Base-by-base conservation (phyloP, 208 protist species). In the Acanthamoeba triangularis region DNA sequence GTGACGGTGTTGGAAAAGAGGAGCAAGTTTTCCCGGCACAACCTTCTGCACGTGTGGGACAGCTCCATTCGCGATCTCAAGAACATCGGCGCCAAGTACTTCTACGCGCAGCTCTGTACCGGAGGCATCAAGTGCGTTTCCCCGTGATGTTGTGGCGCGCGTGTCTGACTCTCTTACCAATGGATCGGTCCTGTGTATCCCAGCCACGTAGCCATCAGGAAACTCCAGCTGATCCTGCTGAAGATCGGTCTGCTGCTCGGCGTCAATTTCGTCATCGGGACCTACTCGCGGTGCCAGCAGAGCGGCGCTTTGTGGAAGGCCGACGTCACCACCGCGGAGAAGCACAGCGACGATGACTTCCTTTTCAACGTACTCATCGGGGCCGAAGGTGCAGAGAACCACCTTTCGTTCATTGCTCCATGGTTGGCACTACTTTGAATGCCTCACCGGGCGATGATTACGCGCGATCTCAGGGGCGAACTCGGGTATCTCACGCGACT, bases 41-140 rank as follows among this genome's bases (percentile, higher is more conserved):
- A 94, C 69, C 52, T 94, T 8, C 37, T 94, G 16, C 90, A 94
- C 33, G 80, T 94, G 8, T 94, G 90, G 82, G 56, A n/a, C n/a
- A n/a, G 13, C 16, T 67, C 90, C 23, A 94, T 84, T 25, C 61
- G 90, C 8, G 90, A 94, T 49, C 90, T 94, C 33, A 5, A 28
- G 13, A 94, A 94, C 90, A 94, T 94, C 47, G 90, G 90, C 14
- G 69, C 90, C 23, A 94, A 94, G 47, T 94, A 49, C 25, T 28
- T 94, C 47, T 94, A 85, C 69, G 67, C 90, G 2, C 44, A 85
- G 47, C 84, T 94, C 90, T 84, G 90, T 28, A 67, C 49, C 28
- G 90, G 90, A 3, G 90, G 90, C 11, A 93, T 69, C 87, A 93
- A 87, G 78, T 87, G 61, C n/a, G n/a, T n/a, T n/a, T n/a, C n/a